Conservation (phyloP, 805 yeast species). For the Blastobotrys chiropterorum region DNA sequence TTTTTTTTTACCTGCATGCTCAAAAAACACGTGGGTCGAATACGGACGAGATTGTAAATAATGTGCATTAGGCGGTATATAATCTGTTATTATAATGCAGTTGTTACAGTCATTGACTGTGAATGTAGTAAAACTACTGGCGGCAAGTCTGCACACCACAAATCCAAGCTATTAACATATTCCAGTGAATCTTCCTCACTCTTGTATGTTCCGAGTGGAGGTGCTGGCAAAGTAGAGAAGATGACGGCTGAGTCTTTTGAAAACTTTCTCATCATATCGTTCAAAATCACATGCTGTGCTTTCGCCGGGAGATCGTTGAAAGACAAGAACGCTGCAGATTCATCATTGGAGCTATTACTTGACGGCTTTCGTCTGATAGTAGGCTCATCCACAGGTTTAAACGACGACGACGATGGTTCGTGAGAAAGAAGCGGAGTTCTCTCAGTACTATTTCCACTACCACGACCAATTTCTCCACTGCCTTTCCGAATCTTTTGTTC, state of each 20-base stretch:
- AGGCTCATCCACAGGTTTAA: not conserved
- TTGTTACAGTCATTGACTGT: constrained; percentile 93
- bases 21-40: too few relatives aligned
- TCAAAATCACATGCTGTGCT: constrained; percentile 83
- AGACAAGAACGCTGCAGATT: constrained; percentile 30
- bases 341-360: constrained; percentile 1
- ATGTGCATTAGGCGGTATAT: too few relatives aligned
- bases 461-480: constrained; percentile 2
- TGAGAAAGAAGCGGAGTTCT: constrained; percentile 11
- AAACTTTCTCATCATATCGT: constrained; percentile 68
- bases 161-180: constrained; percentile 66
- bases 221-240: constrained; percentile 87
- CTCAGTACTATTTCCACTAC: constrained; percentile 11
- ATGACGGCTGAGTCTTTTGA: constrained; percentile 67
- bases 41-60: too few relatives aligned
- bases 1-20: too few relatives aligned
- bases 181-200: constrained; percentile 63
- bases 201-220: constrained; percentile 73
- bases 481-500: constrained; percentile 10
- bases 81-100: constrained; percentile 52
- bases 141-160: constrained; percentile 79
- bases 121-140: constrained; percentile 81
- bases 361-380: not conserved
- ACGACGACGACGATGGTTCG: not conserved
- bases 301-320: constrained; percentile 88